Evolutionary conservation across 805 yeast genomes (phyloP), one percentile per base, ranked within the genome.

Genomic region (Tetrapisispora iriomotensis): DNA sequence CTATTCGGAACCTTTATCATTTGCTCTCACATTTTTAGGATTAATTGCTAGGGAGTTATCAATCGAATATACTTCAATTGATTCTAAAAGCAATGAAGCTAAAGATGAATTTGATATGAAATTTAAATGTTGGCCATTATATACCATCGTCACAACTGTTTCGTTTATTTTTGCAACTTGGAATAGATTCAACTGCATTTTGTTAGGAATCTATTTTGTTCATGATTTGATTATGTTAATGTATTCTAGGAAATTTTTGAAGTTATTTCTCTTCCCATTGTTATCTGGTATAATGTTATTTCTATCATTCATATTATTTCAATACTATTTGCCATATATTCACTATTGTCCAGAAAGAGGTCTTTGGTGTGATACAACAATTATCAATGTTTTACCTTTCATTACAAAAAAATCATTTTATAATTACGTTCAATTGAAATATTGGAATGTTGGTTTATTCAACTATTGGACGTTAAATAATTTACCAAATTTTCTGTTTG

Each of bases 401-500:
- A 8, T 59, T 7, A 50, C 61, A 2, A 46, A 33, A 19, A 29
- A 31, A 6, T 71, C 80, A 18, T 65, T 90, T 12, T 78, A 78
- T 49, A 58, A 73, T 3, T 84, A 70, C 56, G 82, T 94, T 6
- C 98, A 92, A 60, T 42, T 62, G 1, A 68, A 76, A 46, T 87
- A 90, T 58, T 92, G 98, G 98, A 73, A 77, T 48, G 71, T 68
- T 32, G 97, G 98, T 0, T 75, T 88, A 38, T 58, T 92, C 40
- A 66, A 61, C 29, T 92, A 92, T 61, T 92, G 96, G 90, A 81
- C 92, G 0, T 42, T 68, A 0, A 77, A 76, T 52, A 90, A 92
- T 51, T 59, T 84, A 7, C 95, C 96, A 9, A 83, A 88, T 58
- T 90, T 92, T 55, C 22, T 78, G 8, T 66, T 92, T 50, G 90